Evolutionary conservation across 139 green algal species (phyloP), one percentile per base, ranked within the genome.

Genomic region (Coelastrella sp.): DNA sequence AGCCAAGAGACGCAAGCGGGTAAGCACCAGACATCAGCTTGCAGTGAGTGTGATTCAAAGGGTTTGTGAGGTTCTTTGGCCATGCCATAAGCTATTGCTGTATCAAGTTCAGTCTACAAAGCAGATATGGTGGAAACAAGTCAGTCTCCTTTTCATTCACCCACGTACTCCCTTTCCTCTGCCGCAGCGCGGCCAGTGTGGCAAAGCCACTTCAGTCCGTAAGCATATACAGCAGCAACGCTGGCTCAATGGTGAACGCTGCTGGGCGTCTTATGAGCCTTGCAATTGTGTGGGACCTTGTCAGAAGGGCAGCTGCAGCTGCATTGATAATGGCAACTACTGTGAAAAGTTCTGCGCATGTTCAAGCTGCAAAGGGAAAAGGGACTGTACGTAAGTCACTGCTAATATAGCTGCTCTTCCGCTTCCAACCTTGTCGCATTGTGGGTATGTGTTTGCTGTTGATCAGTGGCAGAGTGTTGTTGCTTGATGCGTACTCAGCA

Each of bases 331-430:
- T 15, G 86, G 78, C 82, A 93, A 94, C 81, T 94, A 92, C 66
- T 94, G 91, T 78, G 91, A 94, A 67, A 94, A 94, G 86, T 94
- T 90, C 83, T 94, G 91, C 75, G 90, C 71, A 0, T 94, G 91
- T 79, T n/a, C 64, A 41, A 59, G 35, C 11, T 95, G 90, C 85
- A 81, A 73, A 63, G 21, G 5, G 7, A 86, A 91, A 45, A 30
- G 62, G 34, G 71, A 88, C 79, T 89, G 86, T 80, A 85, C 41
- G 73, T 72, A 32, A 81, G 80, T 80, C 9, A 25, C 25, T 59
- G 37, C 35, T 21, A 41, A 9, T 45, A 17, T 15, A 5, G 5
- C 9, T n/a, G 15, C 11, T 13, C 41, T n/a, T 27, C 5, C 6
- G 30, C 13, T 5, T 45, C 13, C 34, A 57, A 35, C 5, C 68